These are phyloP conservation scores for Candida anutae DNA, from an alignment of 1,139 yeast genomes.

Conservation along the genomic window DNA sequence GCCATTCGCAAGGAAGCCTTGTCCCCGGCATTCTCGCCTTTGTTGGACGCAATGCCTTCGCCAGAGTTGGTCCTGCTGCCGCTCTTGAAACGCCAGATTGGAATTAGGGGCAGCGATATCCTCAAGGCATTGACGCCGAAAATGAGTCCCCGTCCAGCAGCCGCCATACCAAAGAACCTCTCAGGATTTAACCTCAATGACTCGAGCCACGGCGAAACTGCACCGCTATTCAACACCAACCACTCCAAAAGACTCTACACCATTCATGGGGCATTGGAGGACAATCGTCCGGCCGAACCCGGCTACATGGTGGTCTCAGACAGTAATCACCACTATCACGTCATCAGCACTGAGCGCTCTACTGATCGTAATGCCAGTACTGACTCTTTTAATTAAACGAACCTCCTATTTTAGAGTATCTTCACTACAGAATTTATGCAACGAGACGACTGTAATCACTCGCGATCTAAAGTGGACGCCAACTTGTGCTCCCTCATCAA, in stretches of 20 bases:
- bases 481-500: conserved; percentile 23
- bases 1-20: conserved; percentile 38
- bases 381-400: too few relatives aligned
- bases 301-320: conserved; percentile 29
- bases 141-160: conserved; percentile 4
- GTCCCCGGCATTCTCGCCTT: conserved; percentile 42
- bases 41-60: conserved; percentile 9
- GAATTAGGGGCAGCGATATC: conserved; percentile 5
- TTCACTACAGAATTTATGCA: too few relatives aligned
- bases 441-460: too few relatives aligned
- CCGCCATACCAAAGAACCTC: conserved; percentile 3
- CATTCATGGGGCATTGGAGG: conserved; percentile 4
- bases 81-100: conserved; percentile 2
- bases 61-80: conserved; percentile 6
- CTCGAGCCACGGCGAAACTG: conserved; percentile 4
- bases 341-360: conserved; percentile 12
- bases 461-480: conserved; percentile 31
- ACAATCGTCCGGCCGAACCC: conserved; percentile 1
- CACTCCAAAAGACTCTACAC: conserved; percentile 17
- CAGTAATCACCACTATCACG: conserved; percentile 33
- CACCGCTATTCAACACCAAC: conserved; percentile 13
- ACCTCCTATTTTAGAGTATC: too few relatives aligned
- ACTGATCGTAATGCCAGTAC: too few relatives aligned
- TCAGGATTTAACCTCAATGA: conserved; percentile 13
- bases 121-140: conserved; percentile 8